Conservation (phyloP, 2,329 filamentous ascomycete genomes). For the Chaetomiaceae sp. region DNA sequence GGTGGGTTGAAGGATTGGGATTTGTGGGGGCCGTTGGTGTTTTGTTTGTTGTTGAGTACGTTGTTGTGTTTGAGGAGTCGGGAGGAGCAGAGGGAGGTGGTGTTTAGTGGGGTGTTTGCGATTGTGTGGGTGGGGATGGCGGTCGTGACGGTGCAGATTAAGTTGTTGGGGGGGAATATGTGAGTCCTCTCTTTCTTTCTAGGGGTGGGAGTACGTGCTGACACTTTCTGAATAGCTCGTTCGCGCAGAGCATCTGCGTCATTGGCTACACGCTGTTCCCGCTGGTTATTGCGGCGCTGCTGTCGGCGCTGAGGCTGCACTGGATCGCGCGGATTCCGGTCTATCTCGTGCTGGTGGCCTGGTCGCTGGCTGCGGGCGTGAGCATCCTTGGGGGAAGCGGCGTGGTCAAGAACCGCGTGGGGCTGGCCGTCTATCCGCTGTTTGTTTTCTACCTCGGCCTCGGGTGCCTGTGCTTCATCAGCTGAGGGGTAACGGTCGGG, state of each 20-base stretch:
- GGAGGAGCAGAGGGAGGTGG: slow-evolving; percentile 74
- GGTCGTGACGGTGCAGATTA: slow-evolving; percentile 96
- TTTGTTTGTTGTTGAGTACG: slow-evolving; percentile 83
- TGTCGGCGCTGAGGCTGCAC: slow-evolving; percentile 77
- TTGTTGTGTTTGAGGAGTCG: slow-evolving; percentile 80
- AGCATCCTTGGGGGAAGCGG: slow-evolving; percentile 95
- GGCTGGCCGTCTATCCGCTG: slow-evolving; percentile 88
- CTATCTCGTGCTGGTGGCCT: slow-evolving; percentile 80
- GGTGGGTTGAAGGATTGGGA: slow-evolving; percentile 88
- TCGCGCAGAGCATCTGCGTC: slow-evolving; percentile 95
- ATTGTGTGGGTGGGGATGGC: slow-evolving; percentile 97
- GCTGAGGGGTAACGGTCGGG: slow-evolving; percentile 47
- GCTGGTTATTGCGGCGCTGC: slow-evolving; percentile 83
- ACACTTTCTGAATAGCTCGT: slow-evolving; percentile 60
- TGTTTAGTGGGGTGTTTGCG: slow-evolving; percentile 95
- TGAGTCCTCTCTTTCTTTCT: slow-evolving; percentile 47
- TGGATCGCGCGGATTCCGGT: slow-evolving; percentile 83
- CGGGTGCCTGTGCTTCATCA: slow-evolving; percentile 96
- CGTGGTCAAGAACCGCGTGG: slow-evolving; percentile 90
- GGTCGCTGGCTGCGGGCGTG: slow-evolving; percentile 92
- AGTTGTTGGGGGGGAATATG: slow-evolving; percentile 94
- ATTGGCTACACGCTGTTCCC: slow-evolving; percentile 98
- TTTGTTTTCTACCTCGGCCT: slow-evolving; percentile 93
- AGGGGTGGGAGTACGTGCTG: slow-evolving; percentile 27
- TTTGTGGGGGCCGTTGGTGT: slow-evolving; percentile 93